Percentiles rank a stretch among this genome's conserved stretches.
These are phyloP conservation scores for Cyberlindnera meyerae DNA, from an alignment of 805 yeast genomes.

Conservation along the genomic window DNA sequence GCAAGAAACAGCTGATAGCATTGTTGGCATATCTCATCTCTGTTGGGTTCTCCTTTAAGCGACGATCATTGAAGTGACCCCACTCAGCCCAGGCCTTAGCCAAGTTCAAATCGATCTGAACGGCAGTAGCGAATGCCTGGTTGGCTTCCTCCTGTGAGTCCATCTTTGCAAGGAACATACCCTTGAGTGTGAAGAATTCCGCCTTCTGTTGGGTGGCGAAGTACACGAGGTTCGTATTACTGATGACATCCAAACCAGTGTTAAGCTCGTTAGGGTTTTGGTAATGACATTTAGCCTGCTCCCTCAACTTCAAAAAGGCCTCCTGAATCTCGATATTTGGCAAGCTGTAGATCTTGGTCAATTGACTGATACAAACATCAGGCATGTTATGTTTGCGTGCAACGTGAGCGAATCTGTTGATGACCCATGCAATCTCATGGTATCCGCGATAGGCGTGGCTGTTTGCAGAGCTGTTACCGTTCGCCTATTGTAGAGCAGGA, in stretches of 20 bases:
- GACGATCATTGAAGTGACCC: constrained; percentile 91
- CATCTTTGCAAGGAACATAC: constrained; percentile 92
- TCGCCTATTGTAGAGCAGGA: constrained; percentile 72
- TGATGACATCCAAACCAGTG: constrained; percentile 94
- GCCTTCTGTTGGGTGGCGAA: constrained; percentile 98
- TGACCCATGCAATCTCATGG: constrained; percentile 99
- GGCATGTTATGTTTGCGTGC: constrained; percentile 96
- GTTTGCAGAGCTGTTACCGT: constrained; percentile 66
- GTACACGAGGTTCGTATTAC: constrained; percentile 92
- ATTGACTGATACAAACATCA: constrained; percentile 89
- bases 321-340: constrained; percentile 98
- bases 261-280: constrained; percentile 86
- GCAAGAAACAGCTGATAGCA: constrained; percentile 92
- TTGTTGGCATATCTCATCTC: constrained; percentile 84
- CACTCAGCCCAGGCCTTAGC: constrained; percentile 99
- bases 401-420: constrained; percentile 96
- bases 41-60: constrained; percentile 77
- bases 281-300: constrained; percentile 96
- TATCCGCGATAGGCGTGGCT: constrained; percentile 96
- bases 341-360: constrained; percentile 88
- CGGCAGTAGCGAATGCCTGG: constrained; percentile 97
- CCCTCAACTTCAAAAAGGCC: constrained; percentile 90
- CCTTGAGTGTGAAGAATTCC: constrained; percentile 94
- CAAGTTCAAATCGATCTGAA: constrained; percentile 86
- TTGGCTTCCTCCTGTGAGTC: constrained; percentile 93